phyloP scores from a whole-genome alignment of 495 filamentous ascomycete genomes.

The Diplogelasinospora grovesii region DNA sequence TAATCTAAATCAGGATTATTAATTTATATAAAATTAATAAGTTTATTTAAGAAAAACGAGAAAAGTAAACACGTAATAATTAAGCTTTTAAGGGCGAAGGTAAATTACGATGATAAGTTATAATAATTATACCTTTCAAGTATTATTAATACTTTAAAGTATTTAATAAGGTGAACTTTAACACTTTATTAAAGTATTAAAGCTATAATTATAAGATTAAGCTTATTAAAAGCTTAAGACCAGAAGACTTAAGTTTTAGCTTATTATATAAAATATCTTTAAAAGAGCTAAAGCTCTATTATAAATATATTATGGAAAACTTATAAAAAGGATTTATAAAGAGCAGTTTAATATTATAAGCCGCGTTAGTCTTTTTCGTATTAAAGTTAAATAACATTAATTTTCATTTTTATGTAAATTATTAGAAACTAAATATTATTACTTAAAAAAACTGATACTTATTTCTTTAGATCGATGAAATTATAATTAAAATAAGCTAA shows the following conservation, averaged over 20 bases:
- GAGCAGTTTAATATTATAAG: background rate
- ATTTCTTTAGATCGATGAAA: background rate
- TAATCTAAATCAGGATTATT: too few relatives aligned
- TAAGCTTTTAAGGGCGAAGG: too few relatives aligned
- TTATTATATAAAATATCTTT: background rate
- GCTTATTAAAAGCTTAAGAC: too few relatives aligned
- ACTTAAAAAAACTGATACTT: constrained; percentile 1
- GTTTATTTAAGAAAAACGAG: too few relatives aligned
- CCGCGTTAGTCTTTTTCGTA: background rate
- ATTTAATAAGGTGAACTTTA: too few relatives aligned
- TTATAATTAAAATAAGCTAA: background rate
- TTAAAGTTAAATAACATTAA: background rate
- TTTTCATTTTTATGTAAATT: background rate
- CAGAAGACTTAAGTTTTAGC: background rate
- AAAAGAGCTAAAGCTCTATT: background rate
- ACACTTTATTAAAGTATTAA: too few relatives aligned
- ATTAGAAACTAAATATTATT: constrained; percentile 1
- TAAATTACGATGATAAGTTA: too few relatives aligned
- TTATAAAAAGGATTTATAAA: constrained; percentile 2
- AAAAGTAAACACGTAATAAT: too few relatives aligned
- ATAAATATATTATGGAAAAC: background rate
- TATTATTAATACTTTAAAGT: too few relatives aligned
- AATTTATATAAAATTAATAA: too few relatives aligned
- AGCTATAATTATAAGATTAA: too few relatives aligned
- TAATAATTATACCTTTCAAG: too few relatives aligned